phyloP scores from a whole-genome alignment of 352 stramenopile genomes.

The Pythium myriotylum region DNA sequence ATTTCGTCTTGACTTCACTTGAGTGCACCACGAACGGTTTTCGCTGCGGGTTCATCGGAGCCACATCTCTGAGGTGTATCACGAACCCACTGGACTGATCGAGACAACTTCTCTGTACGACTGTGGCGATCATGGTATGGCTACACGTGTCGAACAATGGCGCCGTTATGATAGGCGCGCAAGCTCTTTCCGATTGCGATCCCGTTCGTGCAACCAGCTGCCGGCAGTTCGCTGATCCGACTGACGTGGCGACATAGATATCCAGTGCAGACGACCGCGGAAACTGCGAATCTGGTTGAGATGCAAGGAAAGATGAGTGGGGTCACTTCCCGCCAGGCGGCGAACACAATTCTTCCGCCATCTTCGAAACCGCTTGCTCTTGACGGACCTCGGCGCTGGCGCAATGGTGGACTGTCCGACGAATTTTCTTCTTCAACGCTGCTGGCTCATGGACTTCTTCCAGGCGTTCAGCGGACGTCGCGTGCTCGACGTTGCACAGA shows the following conservation, averaged over 20 bases:
- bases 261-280: neutral
- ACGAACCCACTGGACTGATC: constrained; percentile 15
- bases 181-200: constrained; percentile 18
- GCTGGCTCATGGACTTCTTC: constrained; percentile 14
- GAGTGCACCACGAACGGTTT: constrained; percentile 23
- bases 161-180: constrained; percentile 17
- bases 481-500: constrained; percentile 8
- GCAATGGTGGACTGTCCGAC: constrained; percentile 11
- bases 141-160: constrained; percentile 19
- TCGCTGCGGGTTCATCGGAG: constrained; percentile 7
- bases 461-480: constrained; percentile 13
- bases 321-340: constrained; percentile 5
- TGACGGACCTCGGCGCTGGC: constrained; percentile 8
- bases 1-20: neutral
- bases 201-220: constrained; percentile 3
- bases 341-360: constrained; percentile 13
- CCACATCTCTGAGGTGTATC: too few species aligned
- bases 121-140: neutral
- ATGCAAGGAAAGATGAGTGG: constrained; percentile 9
- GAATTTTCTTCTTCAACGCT: constrained; percentile 18
- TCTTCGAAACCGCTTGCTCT: constrained; percentile 1
- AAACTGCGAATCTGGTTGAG: constrained; percentile 7
- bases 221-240: constrained; percentile 6
- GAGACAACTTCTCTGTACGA: constrained; percentile 12
- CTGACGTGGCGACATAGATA: neutral